Conservation (phyloP, 1,284 basidiomycete species). For the Papiliotrema terrestris region DNA sequence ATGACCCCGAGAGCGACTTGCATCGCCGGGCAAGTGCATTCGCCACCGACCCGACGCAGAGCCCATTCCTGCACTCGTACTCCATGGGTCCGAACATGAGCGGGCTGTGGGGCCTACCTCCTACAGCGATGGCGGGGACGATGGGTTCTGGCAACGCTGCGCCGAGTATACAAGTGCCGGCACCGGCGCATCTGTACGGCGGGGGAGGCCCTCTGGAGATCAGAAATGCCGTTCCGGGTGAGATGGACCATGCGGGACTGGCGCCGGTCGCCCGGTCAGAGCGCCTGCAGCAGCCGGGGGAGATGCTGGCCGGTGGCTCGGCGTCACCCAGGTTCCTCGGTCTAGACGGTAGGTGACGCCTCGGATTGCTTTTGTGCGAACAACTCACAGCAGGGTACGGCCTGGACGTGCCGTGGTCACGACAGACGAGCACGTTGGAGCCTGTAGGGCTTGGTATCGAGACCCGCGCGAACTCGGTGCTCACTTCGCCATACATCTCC, state of each 20-base stretch:
- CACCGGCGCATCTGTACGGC: constrained; percentile 17
- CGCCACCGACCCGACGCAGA: constrained; percentile 11
- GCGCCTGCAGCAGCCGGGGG: neutral
- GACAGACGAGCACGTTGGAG: neutral
- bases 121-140: neutral
- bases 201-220: constrained; percentile 24
- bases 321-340: constrained; percentile 14
- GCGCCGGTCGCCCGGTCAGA: too few species aligned
- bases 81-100: neutral
- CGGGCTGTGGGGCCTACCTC: neutral
- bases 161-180: constrained; percentile 1
- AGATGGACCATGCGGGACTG: constrained; percentile 5
- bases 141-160: neutral
- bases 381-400: constrained; percentile 6
- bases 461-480: neutral
- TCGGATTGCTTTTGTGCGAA: neutral
- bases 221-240: constrained; percentile 20
- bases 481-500: constrained; percentile 8
- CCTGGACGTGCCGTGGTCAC: constrained; percentile 11
- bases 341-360: constrained; percentile 22
- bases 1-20: constrained; percentile 1
- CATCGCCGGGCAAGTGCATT: constrained; percentile 15
- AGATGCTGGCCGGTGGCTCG: constrained; percentile 2
- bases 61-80: constrained; percentile 21
- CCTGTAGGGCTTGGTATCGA: constrained; percentile 2